These are phyloP conservation scores for Ordospora colligata DNA, from an alignment of 371 early-diverging fungal genomes.

Conservation along the genomic window DNA sequence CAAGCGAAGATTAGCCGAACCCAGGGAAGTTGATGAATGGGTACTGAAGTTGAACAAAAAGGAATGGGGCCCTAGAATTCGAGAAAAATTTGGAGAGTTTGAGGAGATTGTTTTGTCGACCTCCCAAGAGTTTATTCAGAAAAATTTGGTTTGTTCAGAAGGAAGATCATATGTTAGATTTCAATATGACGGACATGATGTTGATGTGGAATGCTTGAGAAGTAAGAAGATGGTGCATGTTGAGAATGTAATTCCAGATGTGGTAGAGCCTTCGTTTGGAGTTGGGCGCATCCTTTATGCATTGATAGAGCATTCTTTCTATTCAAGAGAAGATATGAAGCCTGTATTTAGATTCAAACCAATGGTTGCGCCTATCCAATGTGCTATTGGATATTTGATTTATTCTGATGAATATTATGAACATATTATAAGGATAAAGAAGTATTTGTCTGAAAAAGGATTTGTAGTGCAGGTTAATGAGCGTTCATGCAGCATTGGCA, in stretches of 20 bases:
- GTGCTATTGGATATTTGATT: slow-evolving; percentile 76
- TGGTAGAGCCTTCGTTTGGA: slow-evolving; percentile 99
- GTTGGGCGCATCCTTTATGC: slow-evolving; percentile 94
- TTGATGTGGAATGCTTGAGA: slow-evolving; percentile 8
- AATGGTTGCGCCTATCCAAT: slow-evolving; percentile 81
- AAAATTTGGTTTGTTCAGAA: background rate
- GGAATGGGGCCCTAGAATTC: slow-evolving; percentile 64
- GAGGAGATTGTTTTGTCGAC: slow-evolving; percentile 29
- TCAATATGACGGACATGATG: slow-evolving; percentile 23
- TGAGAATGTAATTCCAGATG: slow-evolving; percentile 88
- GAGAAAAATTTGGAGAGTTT: slow-evolving; percentile 37
- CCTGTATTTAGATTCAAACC: slow-evolving; percentile 63
- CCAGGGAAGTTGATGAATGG: slow-evolving; percentile 56
- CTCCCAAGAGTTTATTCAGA: slow-evolving; percentile 36
- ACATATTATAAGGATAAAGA: slow-evolving; percentile 64
- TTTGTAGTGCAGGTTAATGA: slow-evolving; percentile 48
- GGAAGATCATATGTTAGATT: slow-evolving; percentile 28
- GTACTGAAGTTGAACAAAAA: slow-evolving; percentile 63
- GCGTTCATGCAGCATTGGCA: slow-evolving; percentile 72
- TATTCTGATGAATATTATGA: slow-evolving; percentile 69
- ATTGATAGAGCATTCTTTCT: slow-evolving; percentile 87
- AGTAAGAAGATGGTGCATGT: slow-evolving; percentile 59
- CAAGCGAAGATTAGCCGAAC: slow-evolving; percentile 74
- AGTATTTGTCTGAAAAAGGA: slow-evolving; percentile 22
- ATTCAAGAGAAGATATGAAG: slow-evolving; percentile 73